Percentiles rank a stretch among this genome's conserved stretches.
These are phyloP conservation scores for Zasmidium citrigriseum DNA, from an alignment of 2,329 filamentous ascomycete genomes.

Conservation along the genomic window DNA sequence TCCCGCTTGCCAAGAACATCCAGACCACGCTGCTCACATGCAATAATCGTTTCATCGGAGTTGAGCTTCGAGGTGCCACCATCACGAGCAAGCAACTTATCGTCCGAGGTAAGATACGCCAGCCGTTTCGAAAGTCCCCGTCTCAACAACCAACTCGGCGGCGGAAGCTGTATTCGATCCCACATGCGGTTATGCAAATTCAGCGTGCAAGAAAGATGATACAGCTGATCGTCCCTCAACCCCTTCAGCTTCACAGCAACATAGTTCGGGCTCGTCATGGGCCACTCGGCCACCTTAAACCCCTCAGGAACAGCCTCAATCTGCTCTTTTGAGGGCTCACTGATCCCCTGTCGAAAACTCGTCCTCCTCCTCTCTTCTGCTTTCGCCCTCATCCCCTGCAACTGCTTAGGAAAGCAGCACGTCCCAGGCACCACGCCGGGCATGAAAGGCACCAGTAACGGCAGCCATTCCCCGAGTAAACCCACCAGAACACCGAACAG, in stretches of 20 bases:
- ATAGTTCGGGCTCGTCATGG: conserved; percentile 17
- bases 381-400: conserved; percentile 58
- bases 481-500: conserved; percentile 75
- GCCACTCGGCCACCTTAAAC: conserved; percentile 50
- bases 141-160: conserved; percentile 55
- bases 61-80: conserved; percentile 58
- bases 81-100: conserved; percentile 64
- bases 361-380: conserved; percentile 54
- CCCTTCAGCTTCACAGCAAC: conserved; percentile 13
- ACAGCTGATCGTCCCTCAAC: conserved; percentile 40
- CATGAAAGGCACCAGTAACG: conserved; percentile 72
- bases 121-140: conserved; percentile 57
- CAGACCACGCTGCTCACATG: conserved; percentile 37
- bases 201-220: conserved; percentile 44
- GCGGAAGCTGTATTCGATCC: conserved; percentile 48
- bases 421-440: conserved; percentile 74
- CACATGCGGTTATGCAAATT: conserved; percentile 44
- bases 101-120: conserved; percentile 69
- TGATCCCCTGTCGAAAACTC: conserved; percentile 62
- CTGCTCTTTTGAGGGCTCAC: conserved; percentile 65
- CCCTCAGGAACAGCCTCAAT: conserved; percentile 46
- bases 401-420: conserved; percentile 79
- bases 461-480: conserved; percentile 83
- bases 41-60: conserved; percentile 40
- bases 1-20: conserved; percentile 33